Base-by-base conservation (phyloP, 2,329 filamentous ascomycete genomes). In the Metarhizium album region DNA sequence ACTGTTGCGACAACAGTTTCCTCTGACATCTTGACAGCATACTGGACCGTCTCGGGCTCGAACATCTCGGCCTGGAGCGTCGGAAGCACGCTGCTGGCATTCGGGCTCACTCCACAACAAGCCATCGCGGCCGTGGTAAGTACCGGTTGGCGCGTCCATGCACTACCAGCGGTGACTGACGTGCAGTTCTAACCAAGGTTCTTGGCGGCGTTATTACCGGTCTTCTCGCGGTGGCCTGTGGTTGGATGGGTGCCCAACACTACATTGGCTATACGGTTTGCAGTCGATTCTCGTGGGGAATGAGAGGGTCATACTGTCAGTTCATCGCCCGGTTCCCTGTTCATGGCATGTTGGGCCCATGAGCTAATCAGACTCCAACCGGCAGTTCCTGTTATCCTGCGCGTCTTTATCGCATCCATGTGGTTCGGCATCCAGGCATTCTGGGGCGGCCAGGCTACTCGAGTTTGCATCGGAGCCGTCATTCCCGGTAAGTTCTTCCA, bases 271-370 rank as follows among this genome's bases (percentile, higher is more conserved):
- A 58, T 50, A 60, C 60, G 6, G 60, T 62, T 16, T 55, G 56
- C 7, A 58, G 56, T 54, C 65, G 74, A 5, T 74, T 67, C 54
- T 71, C 70, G 7, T 76, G 74, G 73, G 74, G 74, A 3, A 58
- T 75, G 60, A 64, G 70, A 29, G 73, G 67, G 2, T 72, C 70
- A 45, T 76, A 74, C 48, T 58, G 60, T 59, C 23, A 46, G 55
- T 54, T 27, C 35, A 38, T 38, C 3, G 9, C 38, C n/a, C 23
- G 20, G 22, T 27, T 13, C 46, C 46, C 45, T 42, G 14, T 14
- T 29, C 27, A 9, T 29, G 35, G 35, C 35, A 18, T 38, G n/a
- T 29, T 29, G 2, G 11, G 4, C 2, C 11, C 27, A 11, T 29
- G 11, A 2, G 11, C 27, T 29, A 29, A 38, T 9, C 7, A 29